phyloP scores from a whole-genome alignment of 1,139 yeast genomes.

The Zygosaccharomyces pseudobailii region DNA sequence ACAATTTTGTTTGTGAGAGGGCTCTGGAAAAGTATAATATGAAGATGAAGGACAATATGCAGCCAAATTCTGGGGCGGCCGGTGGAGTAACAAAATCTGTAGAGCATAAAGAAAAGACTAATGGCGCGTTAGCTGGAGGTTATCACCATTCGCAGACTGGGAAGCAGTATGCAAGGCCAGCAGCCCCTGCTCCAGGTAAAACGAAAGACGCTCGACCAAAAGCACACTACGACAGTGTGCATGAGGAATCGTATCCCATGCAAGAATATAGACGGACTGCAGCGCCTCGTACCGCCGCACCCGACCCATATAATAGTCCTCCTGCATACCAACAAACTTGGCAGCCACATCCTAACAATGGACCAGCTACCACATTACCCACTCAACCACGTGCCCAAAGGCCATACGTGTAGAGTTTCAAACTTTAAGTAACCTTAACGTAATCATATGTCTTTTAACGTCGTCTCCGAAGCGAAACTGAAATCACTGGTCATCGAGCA shows the following conservation, averaged over 20 bases:
- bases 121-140: neutral
- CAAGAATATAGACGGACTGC: neutral
- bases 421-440: neutral
- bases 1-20: conserved; percentile 42
- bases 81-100: neutral
- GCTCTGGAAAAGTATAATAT: conserved; percentile 34
- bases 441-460: neutral
- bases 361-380: conserved; percentile 6
- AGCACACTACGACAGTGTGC: neutral
- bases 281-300: neutral
- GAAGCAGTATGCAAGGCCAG: neutral
- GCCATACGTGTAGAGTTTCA: conserved; percentile 7
- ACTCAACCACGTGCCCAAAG: conserved; percentile 13
- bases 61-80: neutral
- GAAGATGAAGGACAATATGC: conserved; percentile 5
- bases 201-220: neutral
- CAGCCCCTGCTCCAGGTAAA: neutral
- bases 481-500: neutral
- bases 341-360: neutral
- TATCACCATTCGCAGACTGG: neutral
- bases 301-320: neutral
- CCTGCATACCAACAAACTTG: neutral
- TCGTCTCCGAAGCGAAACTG: neutral
- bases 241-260: neutral
- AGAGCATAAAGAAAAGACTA: neutral